Conservation (phyloP, 2,329 filamentous ascomycete species). For the Nectriaceae sp. region DNA sequence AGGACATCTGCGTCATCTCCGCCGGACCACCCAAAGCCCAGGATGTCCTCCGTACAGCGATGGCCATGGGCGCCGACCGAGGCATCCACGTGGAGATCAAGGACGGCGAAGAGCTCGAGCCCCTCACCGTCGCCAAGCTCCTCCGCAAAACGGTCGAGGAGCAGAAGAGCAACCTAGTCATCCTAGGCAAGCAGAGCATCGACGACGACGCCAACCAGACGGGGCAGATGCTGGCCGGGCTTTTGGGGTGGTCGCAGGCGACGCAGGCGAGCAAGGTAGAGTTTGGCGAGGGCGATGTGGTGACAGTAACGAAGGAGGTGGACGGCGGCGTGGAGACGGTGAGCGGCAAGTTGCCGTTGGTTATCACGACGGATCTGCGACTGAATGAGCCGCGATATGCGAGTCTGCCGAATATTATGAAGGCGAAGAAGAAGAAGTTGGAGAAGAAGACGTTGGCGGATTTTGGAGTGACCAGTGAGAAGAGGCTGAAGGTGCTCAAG, state of each 20-base stretch:
- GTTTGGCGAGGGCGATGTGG: constrained; percentile 68
- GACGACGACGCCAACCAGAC: constrained; percentile 96
- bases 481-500: constrained; percentile 85
- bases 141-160: constrained; percentile 76
- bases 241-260: constrained; percentile 91
- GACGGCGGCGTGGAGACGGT: constrained; percentile 95
- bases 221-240: constrained; percentile 93
- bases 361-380: constrained; percentile 92
- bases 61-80: constrained; percentile 98
- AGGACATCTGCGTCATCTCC: constrained; percentile 88
- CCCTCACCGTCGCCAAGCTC: constrained; percentile 89
- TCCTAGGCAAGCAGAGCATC: constrained; percentile 97
- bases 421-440: constrained; percentile 99
- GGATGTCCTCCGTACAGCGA: constrained; percentile 90
- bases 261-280: constrained; percentile 88
- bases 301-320: constrained; percentile 86
- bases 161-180: constrained; percentile 87
- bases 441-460: constrained; percentile 89
- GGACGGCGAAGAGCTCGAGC: constrained; percentile 79
- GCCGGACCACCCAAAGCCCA: constrained; percentile 85
- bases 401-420: constrained; percentile 98
- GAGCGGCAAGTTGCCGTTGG: constrained; percentile 80
- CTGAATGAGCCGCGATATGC: constrained; percentile 96
- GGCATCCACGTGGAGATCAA: constrained; percentile 82
- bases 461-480: constrained; percentile 73